Percentiles rank a stretch among this genome's conserved stretches.
These are phyloP conservation scores for Physcomitrellopsis africana DNA, from an alignment of 225 moss, liverwort and hornwort species.

Conservation along the genomic window DNA sequence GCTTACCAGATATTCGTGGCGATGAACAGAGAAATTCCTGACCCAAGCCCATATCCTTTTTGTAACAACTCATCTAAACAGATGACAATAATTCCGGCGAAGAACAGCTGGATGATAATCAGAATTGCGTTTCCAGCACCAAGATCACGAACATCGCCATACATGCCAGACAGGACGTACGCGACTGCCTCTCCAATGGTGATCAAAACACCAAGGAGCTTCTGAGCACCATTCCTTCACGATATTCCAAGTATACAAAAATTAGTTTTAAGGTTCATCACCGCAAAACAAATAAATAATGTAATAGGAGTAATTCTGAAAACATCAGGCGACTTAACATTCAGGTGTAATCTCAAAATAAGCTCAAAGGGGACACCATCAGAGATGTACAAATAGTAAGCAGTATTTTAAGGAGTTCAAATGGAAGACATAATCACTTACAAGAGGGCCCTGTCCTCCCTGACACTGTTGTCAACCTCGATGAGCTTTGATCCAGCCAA, in stretches of 20 bases:
- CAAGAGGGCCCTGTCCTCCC: slow-evolving; percentile 98
- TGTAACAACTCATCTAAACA: slow-evolving; percentile 95
- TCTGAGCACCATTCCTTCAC: slow-evolving; percentile 82
- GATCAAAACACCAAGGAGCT: slow-evolving; percentile 79
- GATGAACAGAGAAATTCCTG: slow-evolving; percentile 95
- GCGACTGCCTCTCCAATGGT: slow-evolving; percentile 88
- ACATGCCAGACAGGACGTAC: slow-evolving; percentile 82
- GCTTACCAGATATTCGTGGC: slow-evolving; percentile 96
- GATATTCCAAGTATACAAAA: not conserved
- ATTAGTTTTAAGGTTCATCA: no score
- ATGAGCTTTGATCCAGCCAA: slow-evolving; percentile 97
- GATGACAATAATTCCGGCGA: slow-evolving; percentile 84
- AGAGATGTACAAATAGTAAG: no score
- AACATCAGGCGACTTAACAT: no score
- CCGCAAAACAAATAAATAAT: no score
- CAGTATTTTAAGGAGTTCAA: not conserved
- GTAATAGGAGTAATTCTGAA: no score
- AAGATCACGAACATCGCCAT: slow-evolving; percentile 78
- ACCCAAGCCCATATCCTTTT: slow-evolving; percentile 96
- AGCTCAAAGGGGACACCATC: no score
- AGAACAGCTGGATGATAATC: slow-evolving; percentile 83
- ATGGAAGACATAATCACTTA: slow-evolving; percentile 40
- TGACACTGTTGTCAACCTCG: slow-evolving; percentile 96
- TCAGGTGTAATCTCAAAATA: no score
- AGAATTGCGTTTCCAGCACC: slow-evolving; percentile 94